Evolutionary conservation across 768 basidiomycete species (phyloP), one percentile per base, ranked within the genome.

Genomic region (Trametes meyenii): DNA sequence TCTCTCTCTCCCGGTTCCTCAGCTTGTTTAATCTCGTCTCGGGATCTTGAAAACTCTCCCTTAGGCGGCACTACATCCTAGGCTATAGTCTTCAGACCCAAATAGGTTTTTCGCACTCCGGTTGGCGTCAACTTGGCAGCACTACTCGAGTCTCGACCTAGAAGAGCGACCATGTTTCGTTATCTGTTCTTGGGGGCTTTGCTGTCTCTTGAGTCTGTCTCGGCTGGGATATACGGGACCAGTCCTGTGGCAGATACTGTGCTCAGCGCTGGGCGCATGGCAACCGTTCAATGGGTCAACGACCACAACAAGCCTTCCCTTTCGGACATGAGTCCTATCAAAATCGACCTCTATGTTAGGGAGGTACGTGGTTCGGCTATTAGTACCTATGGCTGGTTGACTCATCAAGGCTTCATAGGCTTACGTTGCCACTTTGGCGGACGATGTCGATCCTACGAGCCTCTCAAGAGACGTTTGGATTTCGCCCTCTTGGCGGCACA

Each of bases 211-310:
- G 17, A 42, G 21, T 57, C 42, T 35, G 68, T 60, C 40, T 62
- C 42, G 14, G 79, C 76, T 26, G 76, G 76, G 7, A 69, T 87
- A 24, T 86, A 83, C 61, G 81, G 83, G 0, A 86, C 81, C 0
- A 69, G 76, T 16, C 86, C 86, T 3, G 61, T 80, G 16, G 72
- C 79, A 35, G 73, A 68, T 19, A 82, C 84, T 0, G 74, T 78
- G 2, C 79, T 79, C 62, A 67, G 69, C 33, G 76, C 81, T 38
- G 85, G 83, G 10, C 71, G 76, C 43, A 72, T 75, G 5, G 75
- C 75, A 23, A 42, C 67, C 10, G 68, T 86, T 3, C 77, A 69
- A 3, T 89, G 87, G 87, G 71, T 69, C 39, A 85, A 88, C 42
- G 80, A 84, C 45, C 69, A 71, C 6, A 68, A 46, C 0, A 62